These are phyloP conservation scores for Cladobotryum protrusum DNA, from an alignment of 2,329 filamentous ascomycete genomes.

Conservation along the genomic window DNA sequence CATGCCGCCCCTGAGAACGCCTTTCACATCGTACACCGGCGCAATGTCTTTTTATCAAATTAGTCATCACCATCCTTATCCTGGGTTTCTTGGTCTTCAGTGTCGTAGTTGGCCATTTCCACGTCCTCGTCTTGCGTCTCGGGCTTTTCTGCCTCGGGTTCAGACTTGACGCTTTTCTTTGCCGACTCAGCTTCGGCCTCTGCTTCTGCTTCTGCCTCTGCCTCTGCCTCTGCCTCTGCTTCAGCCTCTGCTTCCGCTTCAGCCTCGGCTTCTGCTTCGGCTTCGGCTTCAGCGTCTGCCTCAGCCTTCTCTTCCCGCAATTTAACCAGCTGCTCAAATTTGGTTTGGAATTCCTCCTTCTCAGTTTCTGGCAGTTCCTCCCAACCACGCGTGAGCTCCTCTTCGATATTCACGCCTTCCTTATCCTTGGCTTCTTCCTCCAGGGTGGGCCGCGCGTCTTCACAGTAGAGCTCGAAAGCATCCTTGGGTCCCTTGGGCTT, in stretches of 20 bases:
- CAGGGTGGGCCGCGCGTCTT: constrained; percentile 40
- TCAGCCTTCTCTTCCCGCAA: constrained; percentile 15
- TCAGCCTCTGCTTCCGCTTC: constrained; percentile 6
- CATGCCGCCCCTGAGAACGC: constrained; percentile 2
- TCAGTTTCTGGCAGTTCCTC: constrained; percentile 44
- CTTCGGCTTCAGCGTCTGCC: constrained; percentile 17
- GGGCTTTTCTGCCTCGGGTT: constrained; percentile 24
- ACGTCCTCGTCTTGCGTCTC: constrained; percentile 41
- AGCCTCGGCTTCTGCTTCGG: constrained; percentile 12
- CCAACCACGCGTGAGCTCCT: constrained; percentile 50
- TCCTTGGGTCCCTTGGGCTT: constrained; percentile 37
- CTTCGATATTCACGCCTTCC: constrained; percentile 38
- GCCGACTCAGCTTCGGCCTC: constrained; percentile 14
- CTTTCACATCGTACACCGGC: background rate
- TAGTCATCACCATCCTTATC: constrained; percentile 30
- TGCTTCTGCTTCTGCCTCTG: constrained; percentile 11
- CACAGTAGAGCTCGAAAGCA: constrained; percentile 51
- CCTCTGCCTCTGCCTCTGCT: constrained; percentile 18
- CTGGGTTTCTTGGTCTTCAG: constrained; percentile 34
- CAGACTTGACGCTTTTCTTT: constrained; percentile 17
- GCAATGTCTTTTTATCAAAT: background rate
- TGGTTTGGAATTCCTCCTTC: constrained; percentile 43
- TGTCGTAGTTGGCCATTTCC: constrained; percentile 44
- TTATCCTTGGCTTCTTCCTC: constrained; percentile 39
- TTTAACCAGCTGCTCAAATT: constrained; percentile 22